These are phyloP conservation scores for Exobasidium rhododendri DNA, from an alignment of 1,284 basidiomycete species.

Conservation along the genomic window DNA sequence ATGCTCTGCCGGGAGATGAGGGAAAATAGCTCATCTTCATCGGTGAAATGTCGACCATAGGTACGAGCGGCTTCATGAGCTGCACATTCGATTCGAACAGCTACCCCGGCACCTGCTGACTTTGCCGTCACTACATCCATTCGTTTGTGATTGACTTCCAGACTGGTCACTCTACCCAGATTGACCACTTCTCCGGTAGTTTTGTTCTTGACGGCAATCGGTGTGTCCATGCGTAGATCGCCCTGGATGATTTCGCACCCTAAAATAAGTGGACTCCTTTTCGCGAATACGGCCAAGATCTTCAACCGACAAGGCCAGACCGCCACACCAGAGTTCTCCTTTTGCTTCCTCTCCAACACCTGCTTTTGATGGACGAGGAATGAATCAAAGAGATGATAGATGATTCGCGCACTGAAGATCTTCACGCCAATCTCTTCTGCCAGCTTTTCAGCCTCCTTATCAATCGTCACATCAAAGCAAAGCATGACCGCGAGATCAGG, in stretches of 20 bases:
- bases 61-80: conserved; percentile 89
- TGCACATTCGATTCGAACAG: conserved; percentile 97
- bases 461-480: conserved; percentile 88
- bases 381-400: conserved; percentile 96
- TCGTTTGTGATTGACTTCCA: conserved; percentile 52
- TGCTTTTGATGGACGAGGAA: conserved; percentile 95
- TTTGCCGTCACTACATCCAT: conserved; percentile 80
- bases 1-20: conserved; percentile 88
- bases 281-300: conserved; percentile 87
- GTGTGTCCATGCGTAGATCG: conserved; percentile 82
- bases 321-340: conserved; percentile 87
- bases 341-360: conserved; percentile 86
- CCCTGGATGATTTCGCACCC: conserved; percentile 97
- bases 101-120: conserved; percentile 91
- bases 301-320: conserved; percentile 96
- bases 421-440: conserved; percentile 91
- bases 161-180: conserved; percentile 84
- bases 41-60: conserved; percentile 76
- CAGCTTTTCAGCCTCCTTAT: conserved; percentile 84
- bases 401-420: conserved; percentile 96
- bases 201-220: conserved; percentile 88
- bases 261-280: conserved; percentile 91
- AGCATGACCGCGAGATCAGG: conserved; percentile 85
- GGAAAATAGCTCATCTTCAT: conserved; percentile 89
- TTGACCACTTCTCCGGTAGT: conserved; percentile 76